Percentiles rank a stretch among this genome's conserved stretches.
These are phyloP conservation scores for Chrysophaeum taylorii DNA, from an alignment of 352 stramenopile genomes.

Conservation along the genomic window DNA sequence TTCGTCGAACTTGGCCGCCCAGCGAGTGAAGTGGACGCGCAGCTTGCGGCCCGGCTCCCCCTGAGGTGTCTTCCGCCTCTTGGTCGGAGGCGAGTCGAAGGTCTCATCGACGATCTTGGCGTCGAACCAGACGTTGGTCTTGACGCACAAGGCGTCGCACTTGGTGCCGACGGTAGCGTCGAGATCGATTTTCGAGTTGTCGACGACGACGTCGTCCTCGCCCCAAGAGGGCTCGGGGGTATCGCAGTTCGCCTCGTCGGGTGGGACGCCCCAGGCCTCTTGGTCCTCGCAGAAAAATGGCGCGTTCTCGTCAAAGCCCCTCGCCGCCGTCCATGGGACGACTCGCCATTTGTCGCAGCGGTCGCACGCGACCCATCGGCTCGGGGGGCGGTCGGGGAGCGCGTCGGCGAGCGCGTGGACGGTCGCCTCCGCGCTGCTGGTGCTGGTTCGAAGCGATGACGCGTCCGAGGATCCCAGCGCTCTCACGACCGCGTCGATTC, in stretches of 20 bases:
- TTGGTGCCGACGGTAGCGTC: background rate
- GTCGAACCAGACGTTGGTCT: slow-evolving; percentile 8
- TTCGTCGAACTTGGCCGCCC: background rate
- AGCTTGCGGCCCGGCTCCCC: no score
- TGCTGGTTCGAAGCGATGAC: no score
- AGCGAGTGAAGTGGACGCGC: background rate
- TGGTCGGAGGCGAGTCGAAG: no score
- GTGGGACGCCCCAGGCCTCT: background rate
- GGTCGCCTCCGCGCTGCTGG: background rate
- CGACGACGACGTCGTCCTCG: slow-evolving; percentile 11
- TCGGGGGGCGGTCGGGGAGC: background rate
- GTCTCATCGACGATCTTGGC: background rate
- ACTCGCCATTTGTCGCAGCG: background rate
- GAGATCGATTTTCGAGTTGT: background rate
- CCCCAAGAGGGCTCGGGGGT: background rate
- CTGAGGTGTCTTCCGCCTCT: no score
- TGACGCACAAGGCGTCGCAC: background rate
- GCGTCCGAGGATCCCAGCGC: no score
- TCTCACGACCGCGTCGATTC: background rate
- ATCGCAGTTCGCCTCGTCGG: background rate
- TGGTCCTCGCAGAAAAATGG: background rate
- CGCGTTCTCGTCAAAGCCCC: background rate
- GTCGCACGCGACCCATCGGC: slow-evolving; percentile 2
- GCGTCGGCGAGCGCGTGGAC: background rate
- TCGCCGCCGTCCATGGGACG: background rate